phyloP scores from a whole-genome alignment of 306 rosid genomes.

The Begonia loranthoides region DNA sequence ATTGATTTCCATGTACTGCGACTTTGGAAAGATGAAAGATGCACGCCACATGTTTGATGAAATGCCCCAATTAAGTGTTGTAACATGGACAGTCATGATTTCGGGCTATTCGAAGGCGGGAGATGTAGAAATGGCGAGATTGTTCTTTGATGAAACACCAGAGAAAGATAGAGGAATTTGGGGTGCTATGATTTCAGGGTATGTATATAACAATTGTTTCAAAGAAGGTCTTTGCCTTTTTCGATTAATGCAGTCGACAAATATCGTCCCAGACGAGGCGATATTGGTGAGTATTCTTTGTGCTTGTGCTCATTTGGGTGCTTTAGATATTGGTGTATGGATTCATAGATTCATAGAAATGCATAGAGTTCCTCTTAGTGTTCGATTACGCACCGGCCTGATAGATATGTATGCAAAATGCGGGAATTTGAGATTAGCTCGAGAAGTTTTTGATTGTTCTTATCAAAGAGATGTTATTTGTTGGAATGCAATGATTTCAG shows the following conservation, averaged over 20 bases:
- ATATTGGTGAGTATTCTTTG: constrained; percentile 51
- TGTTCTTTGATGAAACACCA: constrained; percentile 57
- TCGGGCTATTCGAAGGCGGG: constrained; percentile 54
- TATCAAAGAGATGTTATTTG: constrained; percentile 37
- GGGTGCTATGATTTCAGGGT: constrained; percentile 88
- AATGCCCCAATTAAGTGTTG: constrained; percentile 40
- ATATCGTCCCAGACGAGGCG: constrained; percentile 50
- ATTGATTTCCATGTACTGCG: constrained; percentile 31
- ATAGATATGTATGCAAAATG: constrained; percentile 79
- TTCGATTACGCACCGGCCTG: constrained; percentile 42
- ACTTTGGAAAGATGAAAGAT: constrained; percentile 22
- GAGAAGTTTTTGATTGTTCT: constrained; percentile 26
- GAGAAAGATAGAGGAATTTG: constrained; percentile 63
- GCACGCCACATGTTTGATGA: constrained; percentile 60
- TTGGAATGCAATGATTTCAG: constrained; percentile 77
- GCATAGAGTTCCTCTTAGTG: constrained; percentile 19
- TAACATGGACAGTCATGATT: constrained; percentile 66
- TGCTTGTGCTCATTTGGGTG: constrained; percentile 72
- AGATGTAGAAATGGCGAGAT: constrained; percentile 40
- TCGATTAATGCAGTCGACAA: constrained; percentile 39
- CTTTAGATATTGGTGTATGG: constrained; percentile 57
- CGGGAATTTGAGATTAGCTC: constrained; percentile 43
- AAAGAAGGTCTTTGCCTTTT: constrained; percentile 59
- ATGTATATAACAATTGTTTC: constrained; percentile 57
- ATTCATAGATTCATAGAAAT: constrained; percentile 33